These are phyloP conservation scores for Mrakia hoshinonis DNA, from an alignment of 768 basidiomycete genomes.

Conservation along the genomic window DNA sequence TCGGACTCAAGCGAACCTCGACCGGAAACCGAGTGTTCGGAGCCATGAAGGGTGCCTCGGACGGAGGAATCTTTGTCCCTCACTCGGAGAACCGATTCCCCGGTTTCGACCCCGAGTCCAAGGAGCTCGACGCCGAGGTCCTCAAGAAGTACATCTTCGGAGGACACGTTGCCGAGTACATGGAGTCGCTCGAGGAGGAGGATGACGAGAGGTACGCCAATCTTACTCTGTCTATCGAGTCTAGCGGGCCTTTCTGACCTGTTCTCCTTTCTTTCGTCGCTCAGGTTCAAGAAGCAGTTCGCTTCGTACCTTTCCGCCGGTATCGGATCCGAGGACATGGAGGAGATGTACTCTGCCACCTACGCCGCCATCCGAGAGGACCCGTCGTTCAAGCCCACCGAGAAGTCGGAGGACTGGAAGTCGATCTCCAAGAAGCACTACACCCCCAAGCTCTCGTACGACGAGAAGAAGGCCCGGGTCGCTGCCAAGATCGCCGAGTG, in stretches of 20 bases:
- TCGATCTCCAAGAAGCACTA: constrained; percentile 68
- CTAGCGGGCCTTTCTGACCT: neutral
- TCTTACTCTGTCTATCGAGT: neutral
- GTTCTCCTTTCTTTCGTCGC: neutral
- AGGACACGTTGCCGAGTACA: constrained; percentile 98
- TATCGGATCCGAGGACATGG: constrained; percentile 89
- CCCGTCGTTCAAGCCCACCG: constrained; percentile 77
- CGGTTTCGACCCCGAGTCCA: constrained; percentile 85
- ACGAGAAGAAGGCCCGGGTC: constrained; percentile 69
- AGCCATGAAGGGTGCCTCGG: constrained; percentile 95
- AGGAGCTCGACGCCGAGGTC: constrained; percentile 85
- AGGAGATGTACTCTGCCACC: constrained; percentile 87
- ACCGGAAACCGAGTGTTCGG: constrained; percentile 96
- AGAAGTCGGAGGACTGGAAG: constrained; percentile 87
- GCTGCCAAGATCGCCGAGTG: constrained; percentile 83
- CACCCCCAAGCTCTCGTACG: constrained; percentile 59
- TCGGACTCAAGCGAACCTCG: constrained; percentile 74
- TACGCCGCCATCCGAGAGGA: constrained; percentile 94
- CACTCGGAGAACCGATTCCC: constrained; percentile 64
- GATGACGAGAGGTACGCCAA: constrained; percentile 78
- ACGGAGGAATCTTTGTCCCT: constrained; percentile 66
- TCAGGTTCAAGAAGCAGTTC: constrained; percentile 91
- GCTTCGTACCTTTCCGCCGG: constrained; percentile 89
- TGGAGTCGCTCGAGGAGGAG: constrained; percentile 98
- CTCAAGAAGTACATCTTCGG: constrained; percentile 67